Evolutionary conservation across 163 green algal genomes (phyloP).

Genomic region (Scenedesmus sp.): DNA sequence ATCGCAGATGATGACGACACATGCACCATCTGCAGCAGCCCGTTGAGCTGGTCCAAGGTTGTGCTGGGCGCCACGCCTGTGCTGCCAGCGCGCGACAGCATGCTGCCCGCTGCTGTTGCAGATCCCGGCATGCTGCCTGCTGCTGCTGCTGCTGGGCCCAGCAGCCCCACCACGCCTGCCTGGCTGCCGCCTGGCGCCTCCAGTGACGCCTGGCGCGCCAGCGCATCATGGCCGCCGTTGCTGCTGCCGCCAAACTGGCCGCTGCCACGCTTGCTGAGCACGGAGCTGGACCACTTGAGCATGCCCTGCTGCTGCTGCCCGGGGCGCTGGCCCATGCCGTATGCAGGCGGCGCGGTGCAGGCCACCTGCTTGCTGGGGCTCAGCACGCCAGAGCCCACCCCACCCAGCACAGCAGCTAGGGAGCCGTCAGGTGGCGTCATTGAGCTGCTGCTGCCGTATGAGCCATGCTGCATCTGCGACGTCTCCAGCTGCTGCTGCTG

Average conservation of each 20-base stretch:
- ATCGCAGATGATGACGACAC: neutral
- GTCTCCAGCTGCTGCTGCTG: constrained; percentile 4
- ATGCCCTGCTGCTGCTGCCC: constrained; percentile 1
- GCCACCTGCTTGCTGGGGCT: neutral
- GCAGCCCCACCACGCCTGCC: neutral
- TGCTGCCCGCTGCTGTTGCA: neutral
- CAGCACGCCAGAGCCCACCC: neutral
- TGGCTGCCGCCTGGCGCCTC: neutral
- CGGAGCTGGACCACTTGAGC: constrained; percentile 34
- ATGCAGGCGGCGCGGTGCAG: neutral
- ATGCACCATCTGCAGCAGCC: constrained; percentile 23
- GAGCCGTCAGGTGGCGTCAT: neutral
- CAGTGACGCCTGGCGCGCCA: neutral
- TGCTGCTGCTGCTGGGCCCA: neutral
- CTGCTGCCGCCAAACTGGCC: neutral
- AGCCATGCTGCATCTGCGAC: neutral
- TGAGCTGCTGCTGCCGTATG: constrained; percentile 30
- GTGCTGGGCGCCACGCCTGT: neutral
- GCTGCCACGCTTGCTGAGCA: constrained; percentile 36
- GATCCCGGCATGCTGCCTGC: neutral
- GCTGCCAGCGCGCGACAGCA: neutral
- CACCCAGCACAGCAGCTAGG: neutral
- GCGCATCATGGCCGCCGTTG: neutral
- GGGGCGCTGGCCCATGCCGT: neutral
- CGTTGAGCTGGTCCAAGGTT: constrained; percentile 16